phyloP scores from a whole-genome alignment of 1,284 basidiomycete species.

The Athelia psychrophila region DNA sequence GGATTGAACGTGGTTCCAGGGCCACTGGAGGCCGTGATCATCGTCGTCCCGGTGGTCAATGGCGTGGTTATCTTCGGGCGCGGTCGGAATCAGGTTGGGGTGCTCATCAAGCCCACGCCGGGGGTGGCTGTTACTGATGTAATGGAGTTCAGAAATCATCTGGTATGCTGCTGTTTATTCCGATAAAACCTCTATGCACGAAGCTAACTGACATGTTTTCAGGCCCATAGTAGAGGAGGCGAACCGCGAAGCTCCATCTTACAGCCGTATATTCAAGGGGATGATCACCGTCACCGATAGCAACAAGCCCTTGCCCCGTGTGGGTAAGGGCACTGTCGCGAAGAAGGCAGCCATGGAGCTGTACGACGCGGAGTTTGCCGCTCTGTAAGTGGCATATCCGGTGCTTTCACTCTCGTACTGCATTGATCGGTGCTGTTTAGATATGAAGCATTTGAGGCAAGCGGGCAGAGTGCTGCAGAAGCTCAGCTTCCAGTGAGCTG shows the following conservation, averaged over 20 bases:
- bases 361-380: constrained; percentile 32
- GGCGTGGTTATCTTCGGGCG: constrained; percentile 39
- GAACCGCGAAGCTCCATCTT: constrained; percentile 33
- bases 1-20: constrained; percentile 30
- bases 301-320: constrained; percentile 31
- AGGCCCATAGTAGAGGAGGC: constrained; percentile 37
- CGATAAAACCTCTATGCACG: not conserved
- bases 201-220: not conserved
- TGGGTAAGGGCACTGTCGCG: constrained; percentile 37
- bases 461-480: constrained; percentile 8
- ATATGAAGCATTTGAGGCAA: constrained; percentile 27
- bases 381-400: constrained; percentile 23
- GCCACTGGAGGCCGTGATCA: constrained; percentile 25
- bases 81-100: constrained; percentile 33
- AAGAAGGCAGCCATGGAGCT: constrained; percentile 28
- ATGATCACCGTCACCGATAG: constrained; percentile 31
- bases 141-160: constrained; percentile 29
- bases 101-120: constrained; percentile 39
- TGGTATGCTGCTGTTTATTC: constrained; percentile 30
- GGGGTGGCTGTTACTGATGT: constrained; percentile 22
- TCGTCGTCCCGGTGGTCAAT: constrained; percentile 19
- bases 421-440: not conserved
- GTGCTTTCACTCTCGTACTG: not conserved
- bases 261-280: constrained; percentile 39
- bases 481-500: constrained; percentile 22